Conservation (phyloP, 2,329 filamentous ascomycete species). For the Paecilomyces sp. region DNA sequence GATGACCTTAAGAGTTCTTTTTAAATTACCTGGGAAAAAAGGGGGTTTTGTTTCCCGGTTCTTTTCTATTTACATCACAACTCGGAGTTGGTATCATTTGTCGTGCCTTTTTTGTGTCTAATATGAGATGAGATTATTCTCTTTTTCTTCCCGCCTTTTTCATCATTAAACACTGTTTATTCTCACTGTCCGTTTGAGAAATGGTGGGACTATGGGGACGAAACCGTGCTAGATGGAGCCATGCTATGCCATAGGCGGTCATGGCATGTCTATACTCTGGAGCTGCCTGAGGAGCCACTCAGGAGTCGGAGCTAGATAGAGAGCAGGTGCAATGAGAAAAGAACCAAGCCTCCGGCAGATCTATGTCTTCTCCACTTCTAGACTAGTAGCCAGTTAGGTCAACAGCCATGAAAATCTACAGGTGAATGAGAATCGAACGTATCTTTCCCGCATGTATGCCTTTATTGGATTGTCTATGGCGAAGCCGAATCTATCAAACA, state of each 20-base stretch:
- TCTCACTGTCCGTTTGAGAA: not conserved
- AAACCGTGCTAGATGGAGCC: not conserved
- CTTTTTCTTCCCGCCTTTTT: not conserved
- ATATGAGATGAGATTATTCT: not conserved
- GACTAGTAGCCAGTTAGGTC: not conserved
- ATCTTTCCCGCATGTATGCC: not conserved
- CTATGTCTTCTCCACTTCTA: not conserved
- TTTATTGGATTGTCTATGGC: not conserved
- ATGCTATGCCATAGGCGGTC: not conserved
- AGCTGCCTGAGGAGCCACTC: no score
- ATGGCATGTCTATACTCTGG: not conserved
- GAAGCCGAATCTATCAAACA: not conserved
- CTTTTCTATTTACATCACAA: not conserved
- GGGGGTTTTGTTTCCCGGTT: not conserved
- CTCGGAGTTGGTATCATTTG: not conserved
- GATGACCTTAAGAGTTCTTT: not conserved
- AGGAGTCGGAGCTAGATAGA: not conserved
- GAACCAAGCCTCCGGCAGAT: not conserved
- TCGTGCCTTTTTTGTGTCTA: conserved; percentile 1
- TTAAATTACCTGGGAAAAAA: not conserved
- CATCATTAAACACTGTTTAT: not conserved
- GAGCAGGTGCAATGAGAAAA: not conserved
- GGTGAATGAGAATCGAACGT: not conserved
- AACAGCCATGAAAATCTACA: not conserved
- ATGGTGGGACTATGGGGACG: not conserved